A percentile compares a stretch with the other conserved stretches of the same genome.
Conservation (phyloP, 352 stramenopile genomes). For the Achlya hypogyna region DNA sequence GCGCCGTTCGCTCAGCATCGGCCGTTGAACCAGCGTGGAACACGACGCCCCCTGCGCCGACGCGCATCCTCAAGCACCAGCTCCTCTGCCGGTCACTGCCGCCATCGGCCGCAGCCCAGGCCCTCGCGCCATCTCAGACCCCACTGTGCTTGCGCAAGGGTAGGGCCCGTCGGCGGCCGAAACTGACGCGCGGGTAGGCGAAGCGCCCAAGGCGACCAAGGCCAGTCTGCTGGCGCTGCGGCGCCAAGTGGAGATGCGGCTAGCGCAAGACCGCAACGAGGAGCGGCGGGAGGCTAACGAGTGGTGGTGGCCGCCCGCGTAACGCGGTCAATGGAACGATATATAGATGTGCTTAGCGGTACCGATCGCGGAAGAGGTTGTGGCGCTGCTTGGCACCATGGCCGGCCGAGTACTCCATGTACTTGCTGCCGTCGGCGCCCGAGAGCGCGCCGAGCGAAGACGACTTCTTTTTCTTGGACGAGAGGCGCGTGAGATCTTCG, state of each 20-base stretch:
- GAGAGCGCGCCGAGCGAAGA: constrained; percentile 67
- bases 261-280: constrained; percentile 1
- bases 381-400: constrained; percentile 76
- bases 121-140: no score
- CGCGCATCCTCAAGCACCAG: constrained; percentile 16
- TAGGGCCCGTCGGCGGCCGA: no score
- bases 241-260: not conserved
- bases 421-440: constrained; percentile 65
- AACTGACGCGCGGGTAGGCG: not conserved
- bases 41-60: not conserved
- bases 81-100: not conserved
- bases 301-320: no score
- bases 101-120: not conserved
- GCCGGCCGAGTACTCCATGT: constrained; percentile 81
- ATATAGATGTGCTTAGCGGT: constrained; percentile 33
- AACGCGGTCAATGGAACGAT: not conserved
- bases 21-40: not conserved
- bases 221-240: not conserved
- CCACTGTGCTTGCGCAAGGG: no score
- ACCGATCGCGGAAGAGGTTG: constrained; percentile 79
- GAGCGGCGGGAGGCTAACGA: not conserved
- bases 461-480: constrained; percentile 75
- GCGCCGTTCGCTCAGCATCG: no score
- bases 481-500: constrained; percentile 64
- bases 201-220: not conserved